Evolutionary conservation across 2,329 filamentous ascomycete species (phyloP).

Genomic region (Geoglossum cookeanum): DNA sequence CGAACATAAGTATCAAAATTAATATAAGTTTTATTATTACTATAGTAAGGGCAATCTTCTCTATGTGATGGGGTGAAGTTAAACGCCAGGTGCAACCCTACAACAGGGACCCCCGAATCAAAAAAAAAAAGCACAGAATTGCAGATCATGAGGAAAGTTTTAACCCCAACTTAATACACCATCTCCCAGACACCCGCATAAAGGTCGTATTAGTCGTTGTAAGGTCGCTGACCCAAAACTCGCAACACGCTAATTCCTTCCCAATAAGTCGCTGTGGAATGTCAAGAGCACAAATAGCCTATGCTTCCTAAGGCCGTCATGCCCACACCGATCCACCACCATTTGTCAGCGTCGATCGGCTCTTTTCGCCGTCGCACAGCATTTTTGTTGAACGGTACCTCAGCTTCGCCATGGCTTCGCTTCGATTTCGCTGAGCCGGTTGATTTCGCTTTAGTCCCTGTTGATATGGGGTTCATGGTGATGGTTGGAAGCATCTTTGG

Average conservation of each 20-base stretch:
- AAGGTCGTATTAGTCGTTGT: background rate
- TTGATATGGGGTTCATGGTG: constrained; percentile 38
- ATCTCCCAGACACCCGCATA: background rate
- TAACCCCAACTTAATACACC: background rate
- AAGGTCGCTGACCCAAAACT: background rate
- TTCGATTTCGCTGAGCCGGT: constrained; percentile 20
- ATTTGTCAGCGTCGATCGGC: constrained; percentile 21
- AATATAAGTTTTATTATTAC: background rate
- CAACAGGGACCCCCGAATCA: background rate
- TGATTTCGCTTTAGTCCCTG: constrained; percentile 19
- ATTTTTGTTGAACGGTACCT: constrained; percentile 13
- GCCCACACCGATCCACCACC: constrained; percentile 30
- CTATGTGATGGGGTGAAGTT: background rate
- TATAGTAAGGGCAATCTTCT: background rate
- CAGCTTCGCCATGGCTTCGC: constrained; percentile 7
- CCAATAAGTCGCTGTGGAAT: background rate
- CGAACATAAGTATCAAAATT: background rate
- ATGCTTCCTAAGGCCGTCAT: constrained; percentile 26
- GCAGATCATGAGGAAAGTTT: background rate
- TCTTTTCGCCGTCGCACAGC: constrained; percentile 17
- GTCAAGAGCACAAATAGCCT: constrained; percentile 13
- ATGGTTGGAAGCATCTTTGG: constrained; percentile 52
- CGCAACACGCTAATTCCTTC: background rate
- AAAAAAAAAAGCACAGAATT: background rate
- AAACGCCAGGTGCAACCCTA: background rate